Evolutionary conservation across 345 rosid genomes (phyloP).

Genomic region (Acer negundo): DNA sequence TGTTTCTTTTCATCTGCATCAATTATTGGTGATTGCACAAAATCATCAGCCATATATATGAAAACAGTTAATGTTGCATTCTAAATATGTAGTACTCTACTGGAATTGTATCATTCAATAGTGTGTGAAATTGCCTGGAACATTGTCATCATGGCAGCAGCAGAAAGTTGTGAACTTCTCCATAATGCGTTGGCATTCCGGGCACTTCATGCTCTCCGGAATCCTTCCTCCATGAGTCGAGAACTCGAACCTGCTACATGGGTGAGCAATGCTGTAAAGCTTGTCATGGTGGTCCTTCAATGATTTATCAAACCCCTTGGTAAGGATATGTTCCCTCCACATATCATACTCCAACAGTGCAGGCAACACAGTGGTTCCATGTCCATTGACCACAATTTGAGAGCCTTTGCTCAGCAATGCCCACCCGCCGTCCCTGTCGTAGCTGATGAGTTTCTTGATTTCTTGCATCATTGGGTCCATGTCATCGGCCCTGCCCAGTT

Average conservation of each 20-base stretch:
- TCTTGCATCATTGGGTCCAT: constrained; percentile 65
- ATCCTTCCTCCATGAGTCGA: constrained; percentile 53
- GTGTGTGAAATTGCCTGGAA: neutral
- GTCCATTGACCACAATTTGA: constrained; percentile 52
- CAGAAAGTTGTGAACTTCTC: constrained; percentile 63
- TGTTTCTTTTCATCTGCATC: too few relatives aligned
- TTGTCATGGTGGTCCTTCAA: constrained; percentile 60
- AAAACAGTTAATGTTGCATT: too few relatives aligned
- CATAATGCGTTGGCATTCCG: constrained; percentile 75
- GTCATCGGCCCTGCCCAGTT: constrained; percentile 68
- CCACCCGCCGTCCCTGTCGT: constrained; percentile 84
- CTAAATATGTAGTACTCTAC: too few relatives aligned
- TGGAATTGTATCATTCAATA: neutral
- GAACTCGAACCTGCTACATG: constrained; percentile 80
- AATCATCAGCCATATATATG: too few relatives aligned
- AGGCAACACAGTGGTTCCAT: constrained; percentile 51
- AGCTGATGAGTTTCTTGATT: constrained; percentile 82
- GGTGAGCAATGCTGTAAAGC: constrained; percentile 45
- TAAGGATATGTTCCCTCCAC: constrained; percentile 61
- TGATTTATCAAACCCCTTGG: constrained; percentile 58
- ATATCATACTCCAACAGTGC: constrained; percentile 55
- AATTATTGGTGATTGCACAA: too few relatives aligned
- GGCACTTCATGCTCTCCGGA: constrained; percentile 72
- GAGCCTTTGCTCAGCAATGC: constrained; percentile 75
- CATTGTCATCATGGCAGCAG: constrained; percentile 74